Evolutionary conservation across 192 early-diverging fungal species (phyloP).

Genomic region (Coemansia sp.): DNA sequence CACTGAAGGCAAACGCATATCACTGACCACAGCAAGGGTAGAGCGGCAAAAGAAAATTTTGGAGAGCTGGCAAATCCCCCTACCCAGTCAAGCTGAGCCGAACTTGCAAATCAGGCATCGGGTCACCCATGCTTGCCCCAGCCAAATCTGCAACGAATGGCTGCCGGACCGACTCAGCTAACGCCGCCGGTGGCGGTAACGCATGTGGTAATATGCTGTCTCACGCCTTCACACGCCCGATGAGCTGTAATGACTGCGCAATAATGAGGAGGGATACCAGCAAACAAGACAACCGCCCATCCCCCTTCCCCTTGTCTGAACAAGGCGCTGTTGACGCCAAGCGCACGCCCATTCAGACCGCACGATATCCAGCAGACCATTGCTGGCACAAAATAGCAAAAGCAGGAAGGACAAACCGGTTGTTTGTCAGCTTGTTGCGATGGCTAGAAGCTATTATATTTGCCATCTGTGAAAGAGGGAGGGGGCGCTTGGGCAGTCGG

Average conservation of each 20-base stretch:
- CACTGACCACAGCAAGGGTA: not conserved
- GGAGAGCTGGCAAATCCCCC: slow-evolving; percentile 13
- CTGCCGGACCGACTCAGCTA: not conserved
- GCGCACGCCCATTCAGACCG: not conserved
- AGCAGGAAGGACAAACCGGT: not conserved
- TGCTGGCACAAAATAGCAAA: not conserved
- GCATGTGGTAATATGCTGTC: not conserved
- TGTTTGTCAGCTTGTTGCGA: slow-evolving; percentile 10
- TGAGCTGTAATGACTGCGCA: not conserved
- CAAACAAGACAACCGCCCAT: not conserved
- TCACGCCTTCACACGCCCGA: not conserved
- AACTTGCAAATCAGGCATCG: slow-evolving; percentile 8
- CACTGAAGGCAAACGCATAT: not conserved
- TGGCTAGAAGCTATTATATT: not conserved
- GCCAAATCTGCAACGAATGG: not conserved
- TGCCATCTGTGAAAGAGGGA: slow-evolving; percentile 6
- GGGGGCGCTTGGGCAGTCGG: slow-evolving; percentile 7
- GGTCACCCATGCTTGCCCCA: not conserved
- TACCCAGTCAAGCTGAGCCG: slow-evolving; percentile 15
- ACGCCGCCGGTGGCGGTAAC: not conserved
- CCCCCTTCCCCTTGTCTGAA: slow-evolving; percentile 1
- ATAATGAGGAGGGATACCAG: not conserved
- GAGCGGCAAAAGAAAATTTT: slow-evolving; percentile 14
- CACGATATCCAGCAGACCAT: not conserved
- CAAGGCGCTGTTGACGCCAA: slow-evolving; percentile 2